phyloP scores from a whole-genome alignment of 768 basidiomycete species.

The Trametes punicea region DNA sequence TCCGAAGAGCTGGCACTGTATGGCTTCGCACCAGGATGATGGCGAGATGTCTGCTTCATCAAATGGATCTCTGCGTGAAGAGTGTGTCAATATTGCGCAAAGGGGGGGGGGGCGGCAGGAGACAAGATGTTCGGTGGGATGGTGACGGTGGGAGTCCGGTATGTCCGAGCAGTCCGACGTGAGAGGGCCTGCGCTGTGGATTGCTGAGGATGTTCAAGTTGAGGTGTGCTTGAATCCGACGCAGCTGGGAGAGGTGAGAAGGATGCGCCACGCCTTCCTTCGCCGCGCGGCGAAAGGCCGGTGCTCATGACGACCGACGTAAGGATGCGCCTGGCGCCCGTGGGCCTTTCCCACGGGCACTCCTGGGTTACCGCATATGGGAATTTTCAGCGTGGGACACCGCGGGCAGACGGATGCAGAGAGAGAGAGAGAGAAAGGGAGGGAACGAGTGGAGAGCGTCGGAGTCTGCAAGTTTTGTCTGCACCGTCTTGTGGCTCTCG shows the following conservation, averaged over 20 bases:
- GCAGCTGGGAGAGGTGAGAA: background rate
- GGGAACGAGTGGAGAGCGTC: background rate
- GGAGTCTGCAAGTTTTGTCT: background rate
- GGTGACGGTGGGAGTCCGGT: background rate
- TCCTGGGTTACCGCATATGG: slow-evolving; percentile 14
- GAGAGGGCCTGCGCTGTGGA: background rate
- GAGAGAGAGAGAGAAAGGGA: background rate
- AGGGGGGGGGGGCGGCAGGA: background rate
- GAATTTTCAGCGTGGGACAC: slow-evolving; percentile 1
- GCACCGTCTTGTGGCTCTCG: background rate
- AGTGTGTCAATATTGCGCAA: no score
- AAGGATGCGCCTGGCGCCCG: slow-evolving; percentile 5
- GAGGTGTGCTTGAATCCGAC: no score
- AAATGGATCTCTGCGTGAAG: background rate
- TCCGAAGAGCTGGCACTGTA: background rate
- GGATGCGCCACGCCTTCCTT: background rate
- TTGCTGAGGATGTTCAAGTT: background rate
- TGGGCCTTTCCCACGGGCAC: slow-evolving; percentile 1
- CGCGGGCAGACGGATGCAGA: background rate
- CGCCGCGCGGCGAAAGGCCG: background rate
- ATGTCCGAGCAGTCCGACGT: no score
- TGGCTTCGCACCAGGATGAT: background rate
- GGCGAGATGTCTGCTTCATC: background rate
- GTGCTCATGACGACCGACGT: slow-evolving; percentile 9
- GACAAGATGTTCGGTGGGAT: background rate